Base-by-base conservation (phyloP, 2,329 filamentous ascomycete species). In the Cordyceps pruinosa region DNA sequence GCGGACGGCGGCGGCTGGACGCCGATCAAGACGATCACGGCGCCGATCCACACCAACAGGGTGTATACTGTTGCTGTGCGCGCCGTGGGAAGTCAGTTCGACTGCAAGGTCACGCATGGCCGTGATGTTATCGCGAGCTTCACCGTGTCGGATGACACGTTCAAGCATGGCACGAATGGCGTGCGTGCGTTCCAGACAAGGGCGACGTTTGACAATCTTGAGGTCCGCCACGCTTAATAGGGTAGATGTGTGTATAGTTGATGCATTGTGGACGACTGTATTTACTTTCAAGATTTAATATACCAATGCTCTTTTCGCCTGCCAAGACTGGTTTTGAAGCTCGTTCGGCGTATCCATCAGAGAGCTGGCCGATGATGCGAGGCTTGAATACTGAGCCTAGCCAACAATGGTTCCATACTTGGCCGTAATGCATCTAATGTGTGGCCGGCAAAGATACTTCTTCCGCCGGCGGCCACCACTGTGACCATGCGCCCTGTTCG, bases 401-500 rank as follows among this genome's bases (percentile, higher is more conserved):
- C n/a, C n/a, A n/a, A n/a, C n/a, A n/a, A n/a, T n/a, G n/a, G n/a
- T n/a, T n/a, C n/a, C n/a, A n/a, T n/a, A n/a, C n/a, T n/a, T n/a
- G n/a, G n/a, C n/a, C n/a, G n/a, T n/a, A n/a, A n/a, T n/a, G n/a
- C n/a, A n/a, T 19, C 35, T 39, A 50, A 28, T 42, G 42, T 12
- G 54, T 56, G 15, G 26, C 19, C 21, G 57, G 60, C 21, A 63
- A 52, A 25, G 63, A 57, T 4, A 65, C 57, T 42, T 64, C 62
- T 5, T 62, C 63, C 44, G 63, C 59, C 1, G 63, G 59, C 12
- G 62, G 64, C 65, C 64, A 66, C 64, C 65, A 66, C 39, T 66
- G 63, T 3, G 65, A 66, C 65, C 65, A 66, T 0, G 61, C 59
- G 9, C 65, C 64, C 47, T 65, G 65, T 49, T 66, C 65, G 26